phyloP scores from a whole-genome alignment of 306 rosid species.

The Begonia fuchsioides region DNA sequence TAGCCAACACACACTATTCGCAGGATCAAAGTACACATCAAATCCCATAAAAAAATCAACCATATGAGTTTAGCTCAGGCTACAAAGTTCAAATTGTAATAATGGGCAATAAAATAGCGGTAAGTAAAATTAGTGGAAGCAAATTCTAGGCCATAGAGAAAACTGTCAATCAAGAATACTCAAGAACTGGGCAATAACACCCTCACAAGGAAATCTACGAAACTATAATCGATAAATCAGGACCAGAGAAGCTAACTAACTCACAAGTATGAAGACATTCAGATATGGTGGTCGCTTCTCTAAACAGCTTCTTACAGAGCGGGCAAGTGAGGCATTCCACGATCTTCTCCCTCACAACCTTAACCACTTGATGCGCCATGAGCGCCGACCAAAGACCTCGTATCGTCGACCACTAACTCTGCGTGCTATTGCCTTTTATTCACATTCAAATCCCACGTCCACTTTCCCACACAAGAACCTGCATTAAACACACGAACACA shows the following conservation, averaged over 20 bases:
- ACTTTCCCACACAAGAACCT: slow-evolving; percentile 18
- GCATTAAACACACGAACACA: slow-evolving; percentile 18
- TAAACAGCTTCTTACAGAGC: slow-evolving; percentile 57
- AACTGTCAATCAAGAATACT: too few species aligned
- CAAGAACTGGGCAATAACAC: too few species aligned
- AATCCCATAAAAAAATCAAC: too few species aligned
- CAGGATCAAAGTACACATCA: too few species aligned
- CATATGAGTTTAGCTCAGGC: too few species aligned
- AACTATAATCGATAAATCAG: too few species aligned
- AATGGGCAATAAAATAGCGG: too few species aligned
- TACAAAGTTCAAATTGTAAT: too few species aligned
- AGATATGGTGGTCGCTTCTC: slow-evolving; percentile 83
- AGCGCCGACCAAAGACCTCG: slow-evolving; percentile 9
- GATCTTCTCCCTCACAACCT: slow-evolving; percentile 52
- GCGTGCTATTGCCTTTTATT: slow-evolving; percentile 37
- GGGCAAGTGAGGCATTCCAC: slow-evolving; percentile 92
- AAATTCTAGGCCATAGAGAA: too few species aligned
- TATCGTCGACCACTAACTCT: slow-evolving; percentile 18
- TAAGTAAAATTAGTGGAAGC: too few species aligned
- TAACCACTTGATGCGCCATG: slow-evolving; percentile 74
- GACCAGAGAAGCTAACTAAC: slow-evolving; percentile 6
- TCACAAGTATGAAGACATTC: slow-evolving; percentile 98
- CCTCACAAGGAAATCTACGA: too few species aligned
- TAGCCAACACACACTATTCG: too few species aligned
- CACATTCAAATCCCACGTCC: slow-evolving; percentile 43